phyloP scores from a whole-genome alignment of 1,284 basidiomycete species.

The Golubevia sp. region DNA sequence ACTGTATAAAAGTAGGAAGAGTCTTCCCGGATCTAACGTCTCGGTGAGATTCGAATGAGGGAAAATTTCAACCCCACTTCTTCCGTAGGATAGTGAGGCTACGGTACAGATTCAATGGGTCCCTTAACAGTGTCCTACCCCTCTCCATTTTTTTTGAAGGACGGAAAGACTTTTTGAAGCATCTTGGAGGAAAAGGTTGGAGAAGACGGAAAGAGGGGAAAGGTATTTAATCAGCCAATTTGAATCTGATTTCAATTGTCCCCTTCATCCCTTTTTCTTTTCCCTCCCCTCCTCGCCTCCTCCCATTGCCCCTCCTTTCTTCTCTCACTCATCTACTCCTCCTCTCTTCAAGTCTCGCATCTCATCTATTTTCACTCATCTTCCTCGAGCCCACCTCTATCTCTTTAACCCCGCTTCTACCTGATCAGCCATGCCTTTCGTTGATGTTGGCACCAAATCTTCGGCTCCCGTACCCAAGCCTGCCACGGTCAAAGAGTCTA shows the following conservation, averaged over 20 bases:
- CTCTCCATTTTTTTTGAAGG: not conserved
- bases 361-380: not conserved
- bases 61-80: constrained; percentile 7
- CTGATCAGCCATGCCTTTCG: too few relatives aligned
- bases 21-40: too few relatives aligned
- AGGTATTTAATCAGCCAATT: not conserved
- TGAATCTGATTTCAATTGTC: constrained; percentile 1
- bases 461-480: too few relatives aligned
- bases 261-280: not conserved
- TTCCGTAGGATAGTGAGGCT: not conserved
- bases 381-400: not conserved
- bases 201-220: not conserved
- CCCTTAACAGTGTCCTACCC: not conserved
- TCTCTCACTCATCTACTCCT: constrained; percentile 3
- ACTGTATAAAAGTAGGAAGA: too few relatives aligned
- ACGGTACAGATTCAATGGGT: not conserved
- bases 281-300: not conserved
- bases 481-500: not conserved
- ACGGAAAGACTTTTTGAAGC: not conserved
- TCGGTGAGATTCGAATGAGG: too few relatives aligned
- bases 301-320: not conserved
- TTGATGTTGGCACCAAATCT: too few relatives aligned
- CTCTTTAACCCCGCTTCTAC: too few relatives aligned
- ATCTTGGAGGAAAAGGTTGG: not conserved
- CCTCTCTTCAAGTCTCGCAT: not conserved